Evolutionary conservation across 345 rosid species (phyloP).

Genomic region (Linum tenue): DNA sequence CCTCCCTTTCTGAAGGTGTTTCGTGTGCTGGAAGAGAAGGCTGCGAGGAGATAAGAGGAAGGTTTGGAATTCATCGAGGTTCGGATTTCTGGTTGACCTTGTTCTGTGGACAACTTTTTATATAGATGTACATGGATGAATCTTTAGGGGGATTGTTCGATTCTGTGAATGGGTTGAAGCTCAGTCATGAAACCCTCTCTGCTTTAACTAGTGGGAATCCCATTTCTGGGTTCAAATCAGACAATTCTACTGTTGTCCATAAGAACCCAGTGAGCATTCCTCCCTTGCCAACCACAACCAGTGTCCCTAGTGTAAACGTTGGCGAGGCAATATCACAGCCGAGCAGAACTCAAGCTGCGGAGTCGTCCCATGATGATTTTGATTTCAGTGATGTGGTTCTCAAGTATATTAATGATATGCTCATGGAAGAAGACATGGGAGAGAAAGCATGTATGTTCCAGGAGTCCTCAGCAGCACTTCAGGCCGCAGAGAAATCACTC

Average conservation of each 20-base stretch:
- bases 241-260: not conserved
- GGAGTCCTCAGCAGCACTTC: conserved; percentile 45
- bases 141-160: conserved; percentile 16
- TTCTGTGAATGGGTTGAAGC: conserved; percentile 21
- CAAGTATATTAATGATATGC: conserved; percentile 42
- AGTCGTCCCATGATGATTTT: conserved; percentile 30
- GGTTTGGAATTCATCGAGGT: not conserved
- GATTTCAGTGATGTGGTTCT: conserved; percentile 52
- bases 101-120: not conserved
- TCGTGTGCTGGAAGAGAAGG: too few relatives aligned
- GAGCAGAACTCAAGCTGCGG: conserved; percentile 12
- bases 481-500: conserved; percentile 49
- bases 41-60: too few relatives aligned
- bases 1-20: too few relatives aligned
- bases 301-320: conserved; percentile 4
- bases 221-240: conserved; percentile 8
- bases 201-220: conserved; percentile 14
- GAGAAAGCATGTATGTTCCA: conserved; percentile 45
- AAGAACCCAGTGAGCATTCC: conserved; percentile 3
- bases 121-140: conserved; percentile 31
- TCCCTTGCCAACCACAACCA: conserved; percentile 13
- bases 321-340: too few relatives aligned
- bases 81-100: not conserved
- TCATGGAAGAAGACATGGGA: conserved; percentile 60
- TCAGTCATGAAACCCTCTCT: conserved; percentile 13